phyloP scores from a whole-genome alignment of 768 basidiomycete genomes.

The Calocybe gangraenosa region DNA sequence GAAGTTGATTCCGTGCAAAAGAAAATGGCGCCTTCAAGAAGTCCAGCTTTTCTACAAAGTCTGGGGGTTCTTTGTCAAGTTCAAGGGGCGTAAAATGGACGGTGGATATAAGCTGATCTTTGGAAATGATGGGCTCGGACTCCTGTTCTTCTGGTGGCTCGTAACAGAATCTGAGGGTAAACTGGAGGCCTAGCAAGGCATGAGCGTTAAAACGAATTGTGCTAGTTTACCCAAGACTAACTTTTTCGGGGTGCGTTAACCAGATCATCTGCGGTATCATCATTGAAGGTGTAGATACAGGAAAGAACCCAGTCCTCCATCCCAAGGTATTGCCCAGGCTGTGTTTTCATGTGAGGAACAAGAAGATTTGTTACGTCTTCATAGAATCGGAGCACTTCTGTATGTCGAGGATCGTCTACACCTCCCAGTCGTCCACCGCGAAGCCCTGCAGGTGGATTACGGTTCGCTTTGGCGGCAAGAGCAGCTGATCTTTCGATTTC shows the following conservation, averaged over 20 bases:
- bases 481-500: slow-evolving; percentile 56
- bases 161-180: slow-evolving; percentile 48
- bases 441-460: slow-evolving; percentile 33
- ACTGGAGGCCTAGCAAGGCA: slow-evolving; percentile 49
- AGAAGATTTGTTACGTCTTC: slow-evolving; percentile 84
- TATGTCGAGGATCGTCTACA: slow-evolving; percentile 53
- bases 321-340: slow-evolving; percentile 32
- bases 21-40: slow-evolving; percentile 65
- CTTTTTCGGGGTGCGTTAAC: slow-evolving; percentile 29
- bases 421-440: slow-evolving; percentile 34
- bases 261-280: slow-evolving; percentile 27
- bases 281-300: slow-evolving; percentile 62
- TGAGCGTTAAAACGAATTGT: neutral
- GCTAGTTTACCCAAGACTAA: slow-evolving; percentile 22
- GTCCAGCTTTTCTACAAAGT: slow-evolving; percentile 54
- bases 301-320: slow-evolving; percentile 58
- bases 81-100: slow-evolving; percentile 61
- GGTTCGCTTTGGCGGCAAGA: slow-evolving; percentile 37
- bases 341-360: slow-evolving; percentile 54
- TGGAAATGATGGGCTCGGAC: slow-evolving; percentile 25
- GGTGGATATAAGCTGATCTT: slow-evolving; percentile 38
- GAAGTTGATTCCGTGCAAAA: slow-evolving; percentile 63
- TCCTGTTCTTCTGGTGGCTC: slow-evolving; percentile 28
- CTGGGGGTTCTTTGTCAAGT: slow-evolving; percentile 55
- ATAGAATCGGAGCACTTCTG: slow-evolving; percentile 67